phyloP scores from a whole-genome alignment of 23 red algal species.

The Gracilaria domingensis region DNA sequence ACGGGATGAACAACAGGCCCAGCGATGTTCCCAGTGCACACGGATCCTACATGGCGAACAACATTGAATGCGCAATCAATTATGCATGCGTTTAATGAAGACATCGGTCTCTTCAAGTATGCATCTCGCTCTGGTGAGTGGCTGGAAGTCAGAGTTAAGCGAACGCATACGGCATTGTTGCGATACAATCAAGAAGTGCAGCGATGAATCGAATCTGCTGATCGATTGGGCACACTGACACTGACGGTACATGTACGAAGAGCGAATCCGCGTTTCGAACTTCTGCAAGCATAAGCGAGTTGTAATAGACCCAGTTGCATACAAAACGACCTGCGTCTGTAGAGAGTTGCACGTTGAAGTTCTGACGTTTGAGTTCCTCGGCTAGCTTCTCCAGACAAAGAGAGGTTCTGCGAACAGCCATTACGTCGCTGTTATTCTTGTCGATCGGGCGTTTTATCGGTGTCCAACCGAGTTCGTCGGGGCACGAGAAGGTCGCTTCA shows the following conservation, averaged over 20 bases:
- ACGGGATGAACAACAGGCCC: not conserved
- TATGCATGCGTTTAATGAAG: conserved; percentile 47
- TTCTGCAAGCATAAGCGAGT: conserved; percentile 52
- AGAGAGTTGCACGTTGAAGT: conserved; percentile 35
- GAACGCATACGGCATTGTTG: conserved; percentile 33
- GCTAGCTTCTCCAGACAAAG: conserved; percentile 25
- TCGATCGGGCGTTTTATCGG: conserved; percentile 58
- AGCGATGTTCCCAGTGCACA: not conserved
- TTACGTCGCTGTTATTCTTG: conserved; percentile 45
- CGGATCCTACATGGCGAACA: not conserved
- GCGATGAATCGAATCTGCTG: conserved; percentile 58
- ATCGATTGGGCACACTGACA: conserved; percentile 37
- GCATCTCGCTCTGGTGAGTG: conserved; percentile 11
- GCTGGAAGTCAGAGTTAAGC: conserved; percentile 24
- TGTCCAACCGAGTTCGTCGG: conserved; percentile 66
- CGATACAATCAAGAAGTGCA: conserved; percentile 46
- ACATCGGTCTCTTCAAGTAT: not conserved
- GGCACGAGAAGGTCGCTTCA: conserved; percentile 70
- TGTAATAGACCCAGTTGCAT: conserved; percentile 81
- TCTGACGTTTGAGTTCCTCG: conserved; percentile 7
- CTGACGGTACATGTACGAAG: conserved; percentile 68
- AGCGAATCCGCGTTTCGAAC: conserved; percentile 1
- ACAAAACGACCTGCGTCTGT: conserved; percentile 74
- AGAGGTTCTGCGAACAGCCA: conserved; percentile 28
- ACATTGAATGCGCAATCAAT: conserved; percentile 16